phyloP scores from a whole-genome alignment of 2,329 filamentous ascomycete genomes.

The Stemphylium beticola region DNA sequence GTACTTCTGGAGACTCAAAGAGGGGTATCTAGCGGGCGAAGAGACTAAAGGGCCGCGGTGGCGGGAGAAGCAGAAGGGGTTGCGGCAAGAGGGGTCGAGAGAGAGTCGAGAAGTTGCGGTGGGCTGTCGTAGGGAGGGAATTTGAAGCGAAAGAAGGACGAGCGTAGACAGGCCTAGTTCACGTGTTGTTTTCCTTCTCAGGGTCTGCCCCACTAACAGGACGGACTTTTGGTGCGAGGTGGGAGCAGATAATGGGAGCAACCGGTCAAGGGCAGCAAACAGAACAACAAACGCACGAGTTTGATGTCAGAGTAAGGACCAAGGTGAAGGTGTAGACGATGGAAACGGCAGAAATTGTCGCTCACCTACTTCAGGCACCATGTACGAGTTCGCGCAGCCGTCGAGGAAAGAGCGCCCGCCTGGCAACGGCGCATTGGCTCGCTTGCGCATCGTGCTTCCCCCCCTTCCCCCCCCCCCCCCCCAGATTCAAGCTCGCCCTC shows the following conservation, averaged over 20 bases:
- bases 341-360: conserved; percentile 3
- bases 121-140: conserved; percentile 44
- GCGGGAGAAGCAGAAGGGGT: conserved; percentile 26
- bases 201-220: conserved; percentile 41
- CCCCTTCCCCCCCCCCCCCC: conserved; percentile 24
- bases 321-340: neutral
- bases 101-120: conserved; percentile 40
- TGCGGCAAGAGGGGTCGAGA: conserved; percentile 22
- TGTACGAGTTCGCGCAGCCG: conserved; percentile 1
- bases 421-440: conserved; percentile 34
- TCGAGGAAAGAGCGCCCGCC: conserved; percentile 16
- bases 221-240: conserved; percentile 23
- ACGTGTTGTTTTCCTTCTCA: conserved; percentile 44
- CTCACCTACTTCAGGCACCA: conserved; percentile 15
- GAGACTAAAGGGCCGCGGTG: conserved; percentile 24
- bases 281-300: conserved; percentile 1
- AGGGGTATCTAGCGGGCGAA: conserved; percentile 30
- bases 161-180: conserved; percentile 45
- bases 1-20: conserved; percentile 29
- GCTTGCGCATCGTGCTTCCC: conserved; percentile 31
- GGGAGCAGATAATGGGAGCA: conserved; percentile 6
- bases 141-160: conserved; percentile 48
- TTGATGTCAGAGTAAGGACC: neutral
- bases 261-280: conserved; percentile 22
- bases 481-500: conserved; percentile 24